These are phyloP conservation scores for Hydnum rufescens DNA, from an alignment of 768 basidiomycete genomes.

Conservation along the genomic window DNA sequence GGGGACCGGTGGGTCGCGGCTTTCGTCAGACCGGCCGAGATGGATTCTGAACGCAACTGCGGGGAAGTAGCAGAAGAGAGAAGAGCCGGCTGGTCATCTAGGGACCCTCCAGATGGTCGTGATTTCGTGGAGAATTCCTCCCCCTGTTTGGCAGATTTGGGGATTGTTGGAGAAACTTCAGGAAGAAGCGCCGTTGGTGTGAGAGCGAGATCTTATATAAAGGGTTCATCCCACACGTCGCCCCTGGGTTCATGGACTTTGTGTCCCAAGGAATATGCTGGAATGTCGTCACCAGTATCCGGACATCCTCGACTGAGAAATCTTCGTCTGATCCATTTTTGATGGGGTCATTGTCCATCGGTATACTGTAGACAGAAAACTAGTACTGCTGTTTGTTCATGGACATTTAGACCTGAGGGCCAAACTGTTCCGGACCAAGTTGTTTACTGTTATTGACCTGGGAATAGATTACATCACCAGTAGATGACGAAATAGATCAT, in stretches of 20 bases:
- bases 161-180: background rate
- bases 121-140: background rate
- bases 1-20: background rate
- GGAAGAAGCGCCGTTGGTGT: conserved; percentile 4
- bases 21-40: background rate
- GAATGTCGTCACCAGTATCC: conserved; percentile 19
- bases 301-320: background rate
- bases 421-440: too few species aligned
- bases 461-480: too few species aligned
- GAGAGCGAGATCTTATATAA: conserved; percentile 4
- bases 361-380: conserved; percentile 20
- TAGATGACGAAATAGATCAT: too few species aligned
- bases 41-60: background rate
- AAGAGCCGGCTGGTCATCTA: background rate
- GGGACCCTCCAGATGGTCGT: background rate
- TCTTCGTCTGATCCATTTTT: background rate
- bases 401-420: too few species aligned
- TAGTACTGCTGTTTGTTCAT: too few species aligned
- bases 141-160: conserved; percentile 24
- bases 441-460: too few species aligned
- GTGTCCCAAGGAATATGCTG: too few species aligned
- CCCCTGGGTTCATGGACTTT: background rate
- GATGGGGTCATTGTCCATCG: background rate
- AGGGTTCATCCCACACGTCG: too few species aligned
- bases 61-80: background rate